Conservation (phyloP, 2,329 filamentous ascomycete species). For the Botrytis paeoniae region DNA sequence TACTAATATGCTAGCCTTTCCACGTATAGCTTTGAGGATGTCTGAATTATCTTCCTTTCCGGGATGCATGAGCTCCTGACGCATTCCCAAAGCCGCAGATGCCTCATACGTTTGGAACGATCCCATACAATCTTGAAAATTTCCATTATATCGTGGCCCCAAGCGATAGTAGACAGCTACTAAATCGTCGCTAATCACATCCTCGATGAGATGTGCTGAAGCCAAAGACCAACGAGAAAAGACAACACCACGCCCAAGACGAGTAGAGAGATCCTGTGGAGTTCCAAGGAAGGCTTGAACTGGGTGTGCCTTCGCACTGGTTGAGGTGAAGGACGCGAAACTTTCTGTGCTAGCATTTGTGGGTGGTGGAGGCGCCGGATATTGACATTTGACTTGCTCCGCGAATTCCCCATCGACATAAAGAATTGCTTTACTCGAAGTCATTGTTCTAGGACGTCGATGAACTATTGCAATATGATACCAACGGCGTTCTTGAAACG, state of each 20-base stretch:
- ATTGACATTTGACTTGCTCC: constrained; percentile 86
- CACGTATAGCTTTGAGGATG: constrained; percentile 82
- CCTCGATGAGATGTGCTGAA: constrained; percentile 83
- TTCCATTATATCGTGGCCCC: constrained; percentile 87
- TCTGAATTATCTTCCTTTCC: constrained; percentile 90
- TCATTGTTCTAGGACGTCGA: constrained; percentile 70
- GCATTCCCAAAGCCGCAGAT: constrained; percentile 82
- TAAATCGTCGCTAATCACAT: constrained; percentile 84
- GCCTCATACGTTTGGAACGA: constrained; percentile 96
- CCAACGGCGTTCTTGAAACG: constrained; percentile 76
- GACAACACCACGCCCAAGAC: constrained; percentile 69
- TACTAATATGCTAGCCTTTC: constrained; percentile 77
- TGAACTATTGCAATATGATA: constrained; percentile 93
- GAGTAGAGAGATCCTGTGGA: constrained; percentile 78
- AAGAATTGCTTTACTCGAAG: constrained; percentile 76
- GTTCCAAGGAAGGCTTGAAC: constrained; percentile 94
- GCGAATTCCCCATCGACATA: constrained; percentile 93
- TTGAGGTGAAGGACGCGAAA: constrained; percentile 67
- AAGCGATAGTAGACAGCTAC: constrained; percentile 88
- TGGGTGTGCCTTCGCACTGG: constrained; percentile 56
- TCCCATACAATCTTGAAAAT: constrained; percentile 93
- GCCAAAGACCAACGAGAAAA: constrained; percentile 84
- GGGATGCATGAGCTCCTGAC: constrained; percentile 86
- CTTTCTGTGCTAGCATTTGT: constrained; percentile 62
- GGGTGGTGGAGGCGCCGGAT: constrained; percentile 71